Evolutionary conservation across 192 early-diverging fungal genomes (phyloP), one percentile per base, ranked within the genome.

Genomic region (Rhizophagus prolifer): DNA sequence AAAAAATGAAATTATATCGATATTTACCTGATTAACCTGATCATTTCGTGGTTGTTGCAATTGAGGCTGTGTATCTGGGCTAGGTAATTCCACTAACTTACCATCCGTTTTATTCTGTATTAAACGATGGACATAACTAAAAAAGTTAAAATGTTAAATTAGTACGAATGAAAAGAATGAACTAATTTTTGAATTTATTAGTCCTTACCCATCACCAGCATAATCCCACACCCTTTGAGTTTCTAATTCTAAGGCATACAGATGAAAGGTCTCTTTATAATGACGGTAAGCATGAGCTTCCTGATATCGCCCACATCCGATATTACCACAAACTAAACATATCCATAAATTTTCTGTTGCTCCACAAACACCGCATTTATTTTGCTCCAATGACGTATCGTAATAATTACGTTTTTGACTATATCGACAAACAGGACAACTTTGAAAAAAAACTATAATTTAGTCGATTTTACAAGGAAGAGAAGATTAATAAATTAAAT

Each of bases 201-300:
- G 47, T 36, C 9, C 74, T 58, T 62, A 93, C 60, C 95, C 97
- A 79, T 99, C 97, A 7, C 97, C 94, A 1, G 90, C 92, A 84
- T 99, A 99, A 80, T 99, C 97, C 97, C 97, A 99, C 60, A 99
- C 97, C 3, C 95, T 82, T 82, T 99, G 97, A 14, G 95, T 98
- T 66, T 94, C 95, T 14, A 98, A 85, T 79, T 99, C 97, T 75
- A 99, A 81, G 21, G 95, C 88, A 81, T 96, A 99, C 7, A 94
- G 81, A 79, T 99, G 97, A 31, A 85, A 80, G 5, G 95, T 96
- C 41, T 90, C 89, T 60, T 81, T 84, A 79, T 94, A 99, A 79
- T 99, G 97, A 41, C 85, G 84, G 63, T 94, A 92, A 1, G 97
- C 97, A 78, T 98, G 97, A 25, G 87, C 95, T 23, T 88, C 88